phyloP scores from a whole-genome alignment of 257 asterid genomes.

The Nyctanthes arbortristis region DNA sequence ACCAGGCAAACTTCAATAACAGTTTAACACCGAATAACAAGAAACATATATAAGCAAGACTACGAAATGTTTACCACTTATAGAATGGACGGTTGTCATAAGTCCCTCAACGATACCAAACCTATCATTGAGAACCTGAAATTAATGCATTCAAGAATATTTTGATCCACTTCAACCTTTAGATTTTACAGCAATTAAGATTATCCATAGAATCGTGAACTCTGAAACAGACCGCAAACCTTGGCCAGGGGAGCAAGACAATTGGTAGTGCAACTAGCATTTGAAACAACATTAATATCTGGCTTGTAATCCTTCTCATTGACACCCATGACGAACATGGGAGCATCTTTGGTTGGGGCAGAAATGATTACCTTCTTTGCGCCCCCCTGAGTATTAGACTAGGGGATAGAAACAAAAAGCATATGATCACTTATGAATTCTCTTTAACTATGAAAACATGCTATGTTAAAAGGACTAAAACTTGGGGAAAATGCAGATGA shows the following conservation, averaged over 20 bases:
- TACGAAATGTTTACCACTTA: constrained; percentile 44
- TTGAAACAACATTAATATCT: constrained; percentile 69
- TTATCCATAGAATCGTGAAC: background rate
- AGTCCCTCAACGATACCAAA: constrained; percentile 83
- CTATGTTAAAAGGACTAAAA: no score
- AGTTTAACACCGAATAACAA: no score
- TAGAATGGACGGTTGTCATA: constrained; percentile 59
- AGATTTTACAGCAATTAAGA: background rate
- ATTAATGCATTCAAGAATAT: constrained; percentile 5
- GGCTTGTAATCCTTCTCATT: constrained; percentile 79
- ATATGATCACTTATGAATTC: no score
- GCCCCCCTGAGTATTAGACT: constrained; percentile 67
- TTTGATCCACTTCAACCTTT: no score
- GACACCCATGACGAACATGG: constrained; percentile 89
- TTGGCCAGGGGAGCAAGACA: constrained; percentile 84
- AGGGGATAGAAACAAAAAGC: background rate
- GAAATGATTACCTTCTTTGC: constrained; percentile 84
- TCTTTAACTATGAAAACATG: no score
- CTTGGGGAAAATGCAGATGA: no score
- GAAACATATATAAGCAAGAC: constrained; percentile 16
- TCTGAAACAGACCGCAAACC: constrained; percentile 31
- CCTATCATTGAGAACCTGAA: constrained; percentile 78
- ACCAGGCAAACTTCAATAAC: no score
- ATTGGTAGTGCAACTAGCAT: constrained; percentile 90
- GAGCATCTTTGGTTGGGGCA: constrained; percentile 79